Base-by-base conservation (phyloP, 2,329 filamentous ascomycete species). In the Hypoxylon sp. region DNA sequence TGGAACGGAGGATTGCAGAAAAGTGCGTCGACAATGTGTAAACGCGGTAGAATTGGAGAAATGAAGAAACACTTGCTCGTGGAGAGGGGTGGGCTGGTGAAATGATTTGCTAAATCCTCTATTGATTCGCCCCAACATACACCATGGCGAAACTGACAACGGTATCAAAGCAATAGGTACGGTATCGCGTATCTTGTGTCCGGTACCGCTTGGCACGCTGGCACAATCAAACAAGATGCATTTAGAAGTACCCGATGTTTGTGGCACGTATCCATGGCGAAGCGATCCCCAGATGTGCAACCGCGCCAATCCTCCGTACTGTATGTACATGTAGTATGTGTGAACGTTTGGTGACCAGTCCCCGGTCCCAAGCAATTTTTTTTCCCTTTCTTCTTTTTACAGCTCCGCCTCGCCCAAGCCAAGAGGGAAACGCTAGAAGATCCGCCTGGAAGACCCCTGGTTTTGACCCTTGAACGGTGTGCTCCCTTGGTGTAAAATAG, bases 381-480 rank as follows among this genome's bases (percentile, higher is more conserved):
- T n/a, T n/a, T 26, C 6, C 24, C 32, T 40, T 61, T 50, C n/a
- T 26, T 26, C 24, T 33, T 40, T 61, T 50, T 49, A 53, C 57
- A 62, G 53, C 67, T 61, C 44, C 61, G 67, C 67, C 67, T 67
- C 64, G 36, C 48, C 56, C 58, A 51, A 56, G 46, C 58, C 26
- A 64, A 67, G 61, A 45, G 42, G 48, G 52, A 62, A 61, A 59
- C 54, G 30, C 49, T 54, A 61, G 49, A 59, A 67, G 61, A 69
- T 69, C 66, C 66, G 66, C 60, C 56, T 69, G 56, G 66, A 69
- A 64, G 56, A 67, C 52, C 64, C 63, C 58, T 66, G 53, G 42
- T 18, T 53, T 61, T 22, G 12, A 56, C 49, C 52, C 55, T 58
- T 51, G 51, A 22, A 28, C 24, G 20, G 49, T 38, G 49, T 38